Conservation (phyloP, 352 stramenopile species). For the Phytophthora multivora region DNA sequence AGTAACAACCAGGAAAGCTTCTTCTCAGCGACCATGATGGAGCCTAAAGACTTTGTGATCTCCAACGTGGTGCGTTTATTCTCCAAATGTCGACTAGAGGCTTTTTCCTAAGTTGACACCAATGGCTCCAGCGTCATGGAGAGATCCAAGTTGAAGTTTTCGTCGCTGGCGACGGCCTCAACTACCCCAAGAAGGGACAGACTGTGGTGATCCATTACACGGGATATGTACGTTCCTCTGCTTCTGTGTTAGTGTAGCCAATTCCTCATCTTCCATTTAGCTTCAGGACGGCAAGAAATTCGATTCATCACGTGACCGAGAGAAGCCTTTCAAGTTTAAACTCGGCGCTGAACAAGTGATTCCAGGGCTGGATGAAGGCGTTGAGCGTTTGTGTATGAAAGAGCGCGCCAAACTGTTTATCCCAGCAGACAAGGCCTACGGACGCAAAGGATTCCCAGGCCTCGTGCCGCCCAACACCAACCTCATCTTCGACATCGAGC, state of each 20-base stretch:
- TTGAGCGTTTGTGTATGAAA: constrained; percentile 84
- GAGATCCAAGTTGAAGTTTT: constrained; percentile 91
- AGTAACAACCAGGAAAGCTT: neutral
- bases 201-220: constrained; percentile 90
- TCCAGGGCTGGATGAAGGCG: constrained; percentile 82
- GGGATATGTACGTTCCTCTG: constrained; percentile 64
- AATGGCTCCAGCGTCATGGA: constrained; percentile 49
- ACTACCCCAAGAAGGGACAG: constrained; percentile 89
- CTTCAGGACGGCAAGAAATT: constrained; percentile 80
- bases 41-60: constrained; percentile 64
- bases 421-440: constrained; percentile 87
- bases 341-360: constrained; percentile 90
- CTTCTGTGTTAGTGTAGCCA: neutral
- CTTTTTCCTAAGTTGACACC: neutral
- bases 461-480: constrained; percentile 93
- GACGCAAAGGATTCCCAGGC: constrained; percentile 80
- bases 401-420: constrained; percentile 89
- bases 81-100: neutral
- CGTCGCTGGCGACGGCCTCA: constrained; percentile 89
- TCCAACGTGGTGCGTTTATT: constrained; percentile 46
- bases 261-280: constrained; percentile 25
- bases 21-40: constrained; percentile 33
- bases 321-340: constrained; percentile 92
- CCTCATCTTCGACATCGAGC: constrained; percentile 93
- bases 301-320: constrained; percentile 72